phyloP scores from a whole-genome alignment of 176 grass and related monocot species.

The Zea mays region Zm-B73-REFERENCE-NAM-5.0 NC_050099.1:106650001-106650500 shows the following conservation, averaged over 20 bases:
- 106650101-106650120: slow-evolving; percentile 9
- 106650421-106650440: slow-evolving; percentile 18
- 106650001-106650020: background rate
- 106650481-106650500: slow-evolving; percentile 9
- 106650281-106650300: background rate
- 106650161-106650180: background rate
- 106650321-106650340: background rate
- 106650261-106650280: background rate
- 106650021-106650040: background rate
- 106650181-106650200: background rate
- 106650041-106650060: background rate
- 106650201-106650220: background rate
- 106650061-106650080: slow-evolving; percentile 34
- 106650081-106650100: slow-evolving; percentile 35
- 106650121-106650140: background rate
- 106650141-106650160: background rate
- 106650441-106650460: background rate
- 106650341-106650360: background rate
- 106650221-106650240: slow-evolving; percentile 2
- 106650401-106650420: slow-evolving; percentile 33
- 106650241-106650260: background rate
- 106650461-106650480: background rate
- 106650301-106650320: background rate
- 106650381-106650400: slow-evolving; percentile 17
- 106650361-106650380: background rate